Evolutionary conservation across 2,329 filamentous ascomycete species (phyloP), one percentile per base, ranked within the genome.

Genomic region (Phialophora chinensis): DNA sequence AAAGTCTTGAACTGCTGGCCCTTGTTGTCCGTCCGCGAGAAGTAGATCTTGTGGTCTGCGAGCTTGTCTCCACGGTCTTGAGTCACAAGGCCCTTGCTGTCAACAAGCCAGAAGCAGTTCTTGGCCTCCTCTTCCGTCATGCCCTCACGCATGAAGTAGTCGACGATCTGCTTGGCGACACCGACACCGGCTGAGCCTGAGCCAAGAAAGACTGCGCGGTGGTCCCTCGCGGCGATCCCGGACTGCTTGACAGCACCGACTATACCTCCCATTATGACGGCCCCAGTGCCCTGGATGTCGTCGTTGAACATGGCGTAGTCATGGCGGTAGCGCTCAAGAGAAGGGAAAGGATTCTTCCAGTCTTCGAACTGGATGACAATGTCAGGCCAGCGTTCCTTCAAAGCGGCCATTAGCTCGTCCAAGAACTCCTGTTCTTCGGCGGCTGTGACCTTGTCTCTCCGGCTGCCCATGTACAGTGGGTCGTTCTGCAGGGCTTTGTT

Each of bases 221-320:
- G 95, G 75, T 98, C 92, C 80, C 92, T 91, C 59, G 93, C 82
- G 31, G 92, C 91, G 17, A 97, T 88, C 60, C 90, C 91, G 14
- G 93, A 96, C 68, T 92, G 87, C 81, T 94, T 94, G 67, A 96
- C 92, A 31, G 85, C 85, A 71, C 85, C 87, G 80, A 91, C 87
- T 78, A 91, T 85, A 73, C 94, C 94, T 70, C 87, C 94, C 63
- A 97, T 86, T 69, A 98, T 93, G 75, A 99, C 95, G 70, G 94
- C 93, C 73, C 95, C 95, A 73, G 95, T 98, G 72, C 94, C 94
- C 83, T 98, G 94, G 76, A 99, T 95, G 77, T 99, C 94, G 76
- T 98, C 95, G 79, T 98, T 98, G 87, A 99, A 99, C 85, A 92
- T 96, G 79, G 91, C 93, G 84, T 97, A 94, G 71, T 85, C 87